These are phyloP conservation scores for Colletotrichum tabaci DNA, from an alignment of 2,329 filamentous ascomycete species.

Conservation along the genomic window DNA sequence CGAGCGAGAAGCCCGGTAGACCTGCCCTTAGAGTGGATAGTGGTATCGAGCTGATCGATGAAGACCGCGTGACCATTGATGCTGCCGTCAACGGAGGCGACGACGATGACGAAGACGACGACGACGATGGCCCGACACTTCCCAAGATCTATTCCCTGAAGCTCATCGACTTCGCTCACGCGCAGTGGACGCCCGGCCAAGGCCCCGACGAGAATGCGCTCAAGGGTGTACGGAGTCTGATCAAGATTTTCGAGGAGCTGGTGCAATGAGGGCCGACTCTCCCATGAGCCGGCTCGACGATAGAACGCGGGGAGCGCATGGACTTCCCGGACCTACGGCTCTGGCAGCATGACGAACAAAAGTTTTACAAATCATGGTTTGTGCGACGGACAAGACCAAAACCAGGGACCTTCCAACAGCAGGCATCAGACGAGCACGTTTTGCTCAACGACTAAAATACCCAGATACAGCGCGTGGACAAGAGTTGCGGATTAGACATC, in stretches of 20 bases:
- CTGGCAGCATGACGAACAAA: slow-evolving; percentile 10
- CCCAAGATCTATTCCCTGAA: slow-evolving; percentile 85
- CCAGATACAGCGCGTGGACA: slow-evolving; percentile 35
- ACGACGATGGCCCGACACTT: slow-evolving; percentile 60
- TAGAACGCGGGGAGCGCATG: slow-evolving; percentile 19
- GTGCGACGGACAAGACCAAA: slow-evolving; percentile 15
- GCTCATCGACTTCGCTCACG: slow-evolving; percentile 98
- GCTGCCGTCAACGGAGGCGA: slow-evolving; percentile 46
- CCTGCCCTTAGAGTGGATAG: slow-evolving; percentile 68
- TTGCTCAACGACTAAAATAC: slow-evolving; percentile 32
- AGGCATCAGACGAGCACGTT: slow-evolving; percentile 32
- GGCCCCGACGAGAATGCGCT: slow-evolving; percentile 91
- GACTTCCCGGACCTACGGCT: slow-evolving; percentile 13
- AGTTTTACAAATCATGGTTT: slow-evolving; percentile 29
- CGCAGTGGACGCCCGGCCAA: slow-evolving; percentile 83
- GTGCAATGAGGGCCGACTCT: slow-evolving; percentile 48
- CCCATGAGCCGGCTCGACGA: slow-evolving; percentile 5
- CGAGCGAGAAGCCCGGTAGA: slow-evolving; percentile 42
- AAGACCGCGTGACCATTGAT: slow-evolving; percentile 47
- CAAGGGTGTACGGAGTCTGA: slow-evolving; percentile 79
- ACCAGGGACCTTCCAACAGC: slow-evolving; percentile 8
- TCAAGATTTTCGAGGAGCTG: slow-evolving; percentile 79
- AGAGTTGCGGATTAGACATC: slow-evolving; percentile 36
- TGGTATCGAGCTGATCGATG: slow-evolving; percentile 60
- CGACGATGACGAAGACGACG: slow-evolving; percentile 52